phyloP scores from a whole-genome alignment of 2,329 filamentous ascomycete genomes.

The Diaporthe sp. region DNA sequence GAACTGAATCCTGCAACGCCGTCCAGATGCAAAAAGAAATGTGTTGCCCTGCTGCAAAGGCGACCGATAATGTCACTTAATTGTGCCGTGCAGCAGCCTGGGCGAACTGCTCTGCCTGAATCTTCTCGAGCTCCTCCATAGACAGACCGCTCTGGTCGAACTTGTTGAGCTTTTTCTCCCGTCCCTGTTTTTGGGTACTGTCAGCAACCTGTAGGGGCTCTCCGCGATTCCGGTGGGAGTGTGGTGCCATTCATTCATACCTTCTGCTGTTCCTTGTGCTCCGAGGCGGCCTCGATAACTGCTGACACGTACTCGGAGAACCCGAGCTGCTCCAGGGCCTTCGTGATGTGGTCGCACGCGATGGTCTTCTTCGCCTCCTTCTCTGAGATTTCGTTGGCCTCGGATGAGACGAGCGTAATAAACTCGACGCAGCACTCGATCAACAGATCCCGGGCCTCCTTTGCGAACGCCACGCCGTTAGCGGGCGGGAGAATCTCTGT shows the following conservation, averaged over 20 bases:
- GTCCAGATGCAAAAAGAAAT: conserved; percentile 37
- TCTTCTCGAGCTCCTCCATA: conserved; percentile 87
- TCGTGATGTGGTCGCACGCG: conserved; percentile 96
- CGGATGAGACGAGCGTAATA: conserved; percentile 97
- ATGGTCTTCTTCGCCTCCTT: conserved; percentile 99
- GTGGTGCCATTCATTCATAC: conserved; percentile 62
- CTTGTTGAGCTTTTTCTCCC: conserved; percentile 97
- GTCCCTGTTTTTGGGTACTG: conserved; percentile 69
- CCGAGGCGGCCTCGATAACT: conserved; percentile 86
- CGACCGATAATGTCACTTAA: conserved; percentile 46
- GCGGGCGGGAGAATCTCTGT: conserved; percentile 89
- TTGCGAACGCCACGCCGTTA: conserved; percentile 86
- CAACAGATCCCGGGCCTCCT: conserved; percentile 93
- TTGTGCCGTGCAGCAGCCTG: conserved; percentile 82
- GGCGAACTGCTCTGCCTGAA: conserved; percentile 94
- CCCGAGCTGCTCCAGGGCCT: conserved; percentile 91
- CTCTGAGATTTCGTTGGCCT: conserved; percentile 98
- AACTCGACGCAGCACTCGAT: conserved; percentile 99
- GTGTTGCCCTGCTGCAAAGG: not conserved
- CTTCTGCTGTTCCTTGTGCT: conserved; percentile 95
- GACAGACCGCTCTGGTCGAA: conserved; percentile 94
- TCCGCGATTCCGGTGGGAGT: not conserved
- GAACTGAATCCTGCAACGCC: conserved; percentile 36
- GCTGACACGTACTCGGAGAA: conserved; percentile 93
- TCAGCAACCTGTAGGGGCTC: conserved; percentile 46